Conservation (phyloP, 495 filamentous ascomycete species). For the Lepidopterella palustris region DNA sequence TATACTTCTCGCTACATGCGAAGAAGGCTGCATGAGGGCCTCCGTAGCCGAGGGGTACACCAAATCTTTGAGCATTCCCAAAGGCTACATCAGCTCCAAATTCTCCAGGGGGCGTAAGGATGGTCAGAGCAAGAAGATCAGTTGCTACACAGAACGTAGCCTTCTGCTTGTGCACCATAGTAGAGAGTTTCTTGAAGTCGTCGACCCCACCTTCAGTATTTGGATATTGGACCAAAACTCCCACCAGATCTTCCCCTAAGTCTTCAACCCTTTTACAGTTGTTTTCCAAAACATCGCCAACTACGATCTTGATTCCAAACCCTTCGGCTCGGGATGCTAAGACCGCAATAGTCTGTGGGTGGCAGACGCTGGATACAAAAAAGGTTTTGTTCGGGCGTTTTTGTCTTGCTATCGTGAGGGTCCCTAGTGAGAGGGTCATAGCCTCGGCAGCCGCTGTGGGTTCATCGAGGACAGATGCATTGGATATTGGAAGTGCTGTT, state of each 20-base stretch:
- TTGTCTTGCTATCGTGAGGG: conserved; percentile 62
- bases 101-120: conserved; percentile 87
- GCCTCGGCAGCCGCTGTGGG: conserved; percentile 93
- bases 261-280: conserved; percentile 58
- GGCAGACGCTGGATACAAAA: conserved; percentile 74
- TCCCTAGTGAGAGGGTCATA: conserved; percentile 88
- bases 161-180: conserved; percentile 70
- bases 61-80: conserved; percentile 89
- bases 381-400: conserved; percentile 73
- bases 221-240: conserved; percentile 91
- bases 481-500: conserved; percentile 82
- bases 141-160: conserved; percentile 85
- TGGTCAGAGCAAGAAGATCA: conserved; percentile 82
- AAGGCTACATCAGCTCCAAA: conserved; percentile 97
- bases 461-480: conserved; percentile 92
- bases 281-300: conserved; percentile 63
- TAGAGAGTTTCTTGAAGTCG: conserved; percentile 66
- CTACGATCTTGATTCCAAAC: conserved; percentile 75
- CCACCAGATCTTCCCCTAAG: conserved; percentile 76
- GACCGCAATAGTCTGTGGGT: conserved; percentile 86
- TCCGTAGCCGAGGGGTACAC: conserved; percentile 90
- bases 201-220: conserved; percentile 79
- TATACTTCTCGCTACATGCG: conserved; percentile 84
- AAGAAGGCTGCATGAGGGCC: conserved; percentile 98
- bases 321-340: conserved; percentile 85